These are phyloP conservation scores for Fallopia convolvulus DNA, from an alignment of 148 eudicot species.

Conservation along the genomic window DNA sequence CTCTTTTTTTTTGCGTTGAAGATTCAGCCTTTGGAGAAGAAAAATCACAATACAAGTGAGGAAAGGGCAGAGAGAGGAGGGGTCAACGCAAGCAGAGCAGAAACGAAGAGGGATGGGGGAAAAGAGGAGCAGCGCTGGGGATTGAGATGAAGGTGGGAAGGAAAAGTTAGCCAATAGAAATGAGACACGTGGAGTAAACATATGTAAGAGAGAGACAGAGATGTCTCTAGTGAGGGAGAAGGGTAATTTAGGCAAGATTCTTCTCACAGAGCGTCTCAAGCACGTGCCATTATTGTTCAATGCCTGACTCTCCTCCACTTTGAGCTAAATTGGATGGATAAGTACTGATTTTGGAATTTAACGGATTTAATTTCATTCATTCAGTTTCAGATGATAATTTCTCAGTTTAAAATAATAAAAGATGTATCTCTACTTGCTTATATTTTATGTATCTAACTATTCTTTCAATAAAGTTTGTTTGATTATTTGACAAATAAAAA, in stretches of 20 bases:
- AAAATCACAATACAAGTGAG: background rate
- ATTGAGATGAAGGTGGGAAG: background rate
- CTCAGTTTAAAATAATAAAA: too few species aligned
- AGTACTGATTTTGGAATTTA: too few species aligned
- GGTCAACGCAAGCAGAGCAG: slow-evolving; percentile 9
- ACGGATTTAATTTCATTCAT: too few species aligned
- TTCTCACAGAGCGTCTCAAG: background rate
- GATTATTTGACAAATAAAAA: too few species aligned
- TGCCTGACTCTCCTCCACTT: background rate
- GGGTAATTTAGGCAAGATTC: background rate
- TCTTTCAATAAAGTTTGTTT: too few species aligned
- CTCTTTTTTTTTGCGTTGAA: background rate
- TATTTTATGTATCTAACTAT: too few species aligned
- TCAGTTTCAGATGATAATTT: too few species aligned
- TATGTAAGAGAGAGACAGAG: background rate
- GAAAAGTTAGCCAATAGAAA: background rate
- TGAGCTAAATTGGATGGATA: background rate
- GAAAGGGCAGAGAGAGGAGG: background rate
- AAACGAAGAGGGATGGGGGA: background rate
- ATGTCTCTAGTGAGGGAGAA: background rate
- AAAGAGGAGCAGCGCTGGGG: background rate
- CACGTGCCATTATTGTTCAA: background rate
- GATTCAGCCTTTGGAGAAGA: background rate
- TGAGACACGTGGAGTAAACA: background rate
- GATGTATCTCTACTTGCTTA: too few species aligned